Evolutionary conservation across 2,329 filamentous ascomycete genomes (phyloP).

Genomic region (Celoporthe dispersa): DNA sequence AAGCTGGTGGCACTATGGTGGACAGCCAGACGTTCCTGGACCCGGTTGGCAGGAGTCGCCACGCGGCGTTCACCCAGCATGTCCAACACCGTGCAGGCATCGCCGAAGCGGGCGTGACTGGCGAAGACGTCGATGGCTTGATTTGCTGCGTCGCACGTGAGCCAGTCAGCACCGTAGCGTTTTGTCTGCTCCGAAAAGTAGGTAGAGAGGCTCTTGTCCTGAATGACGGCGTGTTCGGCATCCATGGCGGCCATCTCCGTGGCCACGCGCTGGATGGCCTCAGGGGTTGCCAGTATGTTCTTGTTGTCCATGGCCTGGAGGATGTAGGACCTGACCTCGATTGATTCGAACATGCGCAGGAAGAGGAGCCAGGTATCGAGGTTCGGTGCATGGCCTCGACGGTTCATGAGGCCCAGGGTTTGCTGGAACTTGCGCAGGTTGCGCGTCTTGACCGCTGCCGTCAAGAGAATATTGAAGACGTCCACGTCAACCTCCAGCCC

Average conservation of each 20-base stretch:
- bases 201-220: conserved; percentile 39
- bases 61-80: conserved; percentile 34
- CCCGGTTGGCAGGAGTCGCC: neutral
- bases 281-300: conserved; percentile 46
- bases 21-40: conserved; percentile 20
- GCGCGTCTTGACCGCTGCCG: conserved; percentile 44
- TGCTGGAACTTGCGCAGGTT: conserved; percentile 49
- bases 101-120: conserved; percentile 42
- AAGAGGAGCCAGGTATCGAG: conserved; percentile 54
- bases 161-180: conserved; percentile 53
- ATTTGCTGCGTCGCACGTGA: conserved; percentile 43
- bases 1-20: conserved; percentile 40
- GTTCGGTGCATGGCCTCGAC: conserved; percentile 45
- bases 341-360: conserved; percentile 59
- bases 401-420: conserved; percentile 47
- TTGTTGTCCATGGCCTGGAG: conserved; percentile 52
- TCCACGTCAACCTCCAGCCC: conserved; percentile 50
- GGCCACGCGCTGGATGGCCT: conserved; percentile 45
- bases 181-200: conserved; percentile 48
- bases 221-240: conserved; percentile 45
- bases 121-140: conserved; percentile 49
- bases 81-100: conserved; percentile 40
- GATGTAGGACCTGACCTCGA: conserved; percentile 55
- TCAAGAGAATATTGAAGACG: conserved; percentile 54
- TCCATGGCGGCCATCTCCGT: conserved; percentile 49